Evolutionary conservation across 352 stramenopile species (phyloP), one percentile per base, ranked within the genome.

Genomic region (Sclerospora graminicola): DNA sequence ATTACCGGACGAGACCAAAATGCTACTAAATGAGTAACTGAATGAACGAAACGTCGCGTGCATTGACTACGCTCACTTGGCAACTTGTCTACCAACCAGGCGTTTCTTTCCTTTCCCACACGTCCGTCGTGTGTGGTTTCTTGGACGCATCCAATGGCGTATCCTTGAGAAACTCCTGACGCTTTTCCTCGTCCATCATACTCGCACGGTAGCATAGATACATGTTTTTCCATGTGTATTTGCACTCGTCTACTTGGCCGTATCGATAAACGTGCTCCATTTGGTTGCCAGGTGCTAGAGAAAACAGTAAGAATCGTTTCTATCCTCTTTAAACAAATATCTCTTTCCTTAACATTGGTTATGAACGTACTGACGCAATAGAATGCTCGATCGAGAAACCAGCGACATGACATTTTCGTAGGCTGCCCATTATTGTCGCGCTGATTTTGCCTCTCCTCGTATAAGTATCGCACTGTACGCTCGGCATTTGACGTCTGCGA

Each of bases 211-310:
- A 79, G 52, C 80, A 91, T 36, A 84, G 57, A 46, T 75, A 85
- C 72, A 89, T 86, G 57, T 85, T 87, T 32, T 54, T 66, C 76
- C 74, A 89, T 35, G 69, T 89, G 31, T 57, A 74, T n/a, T 82
- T 80, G 68, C 80, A 91, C 53, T 84, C 67, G 36, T 91, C 80
- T 16, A 75, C 67, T 23, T 60, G 56, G 1, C 80, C 80, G 33
- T 78, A 62, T 24, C 76, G 68, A 47, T 91, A 91, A 51, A 84
- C 88, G 43, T 86, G 68, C 46, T 76, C 77, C 70, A 88, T 76
- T 39, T 91, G 80, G 46, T 89, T 84, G 7, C 68, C 68, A 19
- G 76, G 77, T 13, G 80, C 80, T 91, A 18, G 7, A 33, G 4
- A 3, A 33, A 26, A 26, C 3, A 26, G 4, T 4, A 33, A 33